Percentiles rank a stretch among this genome's conserved stretches.
Evolutionary conservation across 805 yeast species (phyloP).

Genomic region (Nakazawaea ambrosiae): DNA sequence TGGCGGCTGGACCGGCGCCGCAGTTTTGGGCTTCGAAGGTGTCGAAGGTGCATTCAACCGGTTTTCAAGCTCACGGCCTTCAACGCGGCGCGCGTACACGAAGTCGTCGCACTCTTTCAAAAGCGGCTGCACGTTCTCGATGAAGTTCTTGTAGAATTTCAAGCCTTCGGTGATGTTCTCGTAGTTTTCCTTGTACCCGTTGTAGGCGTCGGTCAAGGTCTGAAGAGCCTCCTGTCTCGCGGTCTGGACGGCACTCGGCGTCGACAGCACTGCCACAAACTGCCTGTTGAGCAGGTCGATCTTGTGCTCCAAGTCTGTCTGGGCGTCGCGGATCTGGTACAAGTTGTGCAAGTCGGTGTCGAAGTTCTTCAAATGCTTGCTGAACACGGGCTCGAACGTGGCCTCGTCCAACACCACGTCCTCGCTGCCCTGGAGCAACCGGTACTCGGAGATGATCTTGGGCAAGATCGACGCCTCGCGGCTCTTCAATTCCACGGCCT

Average conservation of each 20-base stretch:
- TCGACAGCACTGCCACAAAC: conserved; percentile 15
- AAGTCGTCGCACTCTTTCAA: conserved; percentile 43
- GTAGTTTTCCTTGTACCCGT: conserved; percentile 47
- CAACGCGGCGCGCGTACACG: conserved; percentile 42
- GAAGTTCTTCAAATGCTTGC: conserved; percentile 38
- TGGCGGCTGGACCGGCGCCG: not conserved
- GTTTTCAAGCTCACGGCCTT: conserved; percentile 44
- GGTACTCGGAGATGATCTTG: conserved; percentile 42
- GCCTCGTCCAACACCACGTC: conserved; percentile 19
- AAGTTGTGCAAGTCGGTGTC: conserved; percentile 42
- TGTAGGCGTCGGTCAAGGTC: conserved; percentile 40
- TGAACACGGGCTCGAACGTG: conserved; percentile 30
- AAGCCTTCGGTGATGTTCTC: conserved; percentile 62
- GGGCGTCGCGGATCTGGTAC: conserved; percentile 30
- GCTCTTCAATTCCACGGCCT: conserved; percentile 36
- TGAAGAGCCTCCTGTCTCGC: conserved; percentile 43
- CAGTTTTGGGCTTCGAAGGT: conserved; percentile 1
- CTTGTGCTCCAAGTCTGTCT: conserved; percentile 30
- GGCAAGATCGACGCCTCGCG: conserved; percentile 44
- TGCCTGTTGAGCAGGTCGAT: conserved; percentile 27
- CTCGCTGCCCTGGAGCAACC: conserved; percentile 17
- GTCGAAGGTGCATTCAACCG: conserved; percentile 7
- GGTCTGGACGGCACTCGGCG: conserved; percentile 8
- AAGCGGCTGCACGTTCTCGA: conserved; percentile 36
- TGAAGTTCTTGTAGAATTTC: conserved; percentile 61